Evolutionary conservation across 345 rosid species (phyloP), one percentile per base, ranked within the genome.

Genomic region (Balakata baccata): DNA sequence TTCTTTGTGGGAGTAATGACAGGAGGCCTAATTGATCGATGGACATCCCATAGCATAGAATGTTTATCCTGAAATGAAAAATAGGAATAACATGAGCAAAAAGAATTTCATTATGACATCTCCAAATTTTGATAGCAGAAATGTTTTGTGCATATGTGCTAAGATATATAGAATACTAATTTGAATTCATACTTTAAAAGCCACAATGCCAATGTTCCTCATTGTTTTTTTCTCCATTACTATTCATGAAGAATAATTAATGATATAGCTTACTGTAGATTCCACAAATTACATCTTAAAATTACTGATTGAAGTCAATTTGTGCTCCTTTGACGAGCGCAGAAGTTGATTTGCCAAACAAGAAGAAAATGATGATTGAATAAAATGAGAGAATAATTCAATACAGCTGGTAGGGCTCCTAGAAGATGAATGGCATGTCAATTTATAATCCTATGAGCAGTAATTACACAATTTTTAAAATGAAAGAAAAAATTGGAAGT

Each of bases 1-100:
- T 86, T 84, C 88, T 92, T 95, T 41, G 87, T 83, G 10, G 29
- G 71, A 72, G 71, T 64, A 77, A 94, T 75, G 46, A 73, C 75
- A 56, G 91, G 75, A 0, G 63, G 86, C 81, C 84, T 81, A 64
- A 78, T 54, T 1, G 90, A 77, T 59, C 77, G 88, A 45, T 74
- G 77, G 56, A 77, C 52, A 67, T 86, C 87, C 87, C 85, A 84
- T 20, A 79, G 77, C 59, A 77, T 45, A 64, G 64, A 29, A 75
- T 61, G 68, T 77, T 83, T 86, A 64, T 76, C 87, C 99, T 95
- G 83, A 81, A 84, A 41, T 10, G 72, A 72, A 25, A 74, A 25
- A 50, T 56, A 29, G 50, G 72, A 59, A 75, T n/a, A 7, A 18
- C 41, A 60, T 51, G 29, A 7, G 23, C 64, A 69, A 50, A 51